Evolutionary conservation across 1,139 yeast genomes (phyloP).

Genomic region (Protomyces pachydermus): DNA sequence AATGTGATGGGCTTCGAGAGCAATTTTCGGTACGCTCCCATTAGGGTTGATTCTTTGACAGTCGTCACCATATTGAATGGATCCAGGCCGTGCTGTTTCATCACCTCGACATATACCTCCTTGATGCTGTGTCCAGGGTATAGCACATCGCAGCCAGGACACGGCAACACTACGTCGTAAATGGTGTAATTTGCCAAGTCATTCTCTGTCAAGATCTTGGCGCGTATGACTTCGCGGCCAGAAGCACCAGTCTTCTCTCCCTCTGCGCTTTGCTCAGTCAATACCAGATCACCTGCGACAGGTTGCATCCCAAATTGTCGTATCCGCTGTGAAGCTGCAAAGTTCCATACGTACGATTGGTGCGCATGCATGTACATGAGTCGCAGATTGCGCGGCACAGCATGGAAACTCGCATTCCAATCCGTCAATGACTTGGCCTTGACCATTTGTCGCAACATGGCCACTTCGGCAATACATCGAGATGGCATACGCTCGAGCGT

Average conservation of each 20-base stretch:
- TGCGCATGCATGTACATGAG: constrained; percentile 97
- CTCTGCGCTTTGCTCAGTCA: constrained; percentile 34
- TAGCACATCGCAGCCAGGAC: constrained; percentile 85
- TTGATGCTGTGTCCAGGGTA: constrained; percentile 71
- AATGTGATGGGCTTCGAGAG: constrained; percentile 62
- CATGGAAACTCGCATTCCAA: constrained; percentile 65
- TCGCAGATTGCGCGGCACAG: constrained; percentile 81
- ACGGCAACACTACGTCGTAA: constrained; percentile 81
- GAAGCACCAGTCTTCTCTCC: constrained; percentile 35
- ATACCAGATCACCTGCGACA: constrained; percentile 78
- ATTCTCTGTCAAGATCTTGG: constrained; percentile 65
- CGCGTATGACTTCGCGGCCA: constrained; percentile 38
- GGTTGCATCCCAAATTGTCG: constrained; percentile 63
- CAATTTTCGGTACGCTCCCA: constrained; percentile 84
- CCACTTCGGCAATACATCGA: constrained; percentile 76
- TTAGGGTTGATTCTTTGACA: constrained; percentile 79
- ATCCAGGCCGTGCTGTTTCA: constrained; percentile 77
- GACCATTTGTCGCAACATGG: constrained; percentile 57
- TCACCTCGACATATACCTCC: constrained; percentile 61
- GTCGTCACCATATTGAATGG: constrained; percentile 80
- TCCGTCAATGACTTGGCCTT: constrained; percentile 43
- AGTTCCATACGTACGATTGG: constrained; percentile 92
- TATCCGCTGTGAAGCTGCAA: constrained; percentile 73
- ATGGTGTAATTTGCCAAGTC: constrained; percentile 57
- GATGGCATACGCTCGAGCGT: constrained; percentile 78